Evolutionary conservation across 805 yeast genomes (phyloP), one percentile per base, ranked within the genome.

Genomic region (Cyberlindnera nakhonratchasimensis): DNA sequence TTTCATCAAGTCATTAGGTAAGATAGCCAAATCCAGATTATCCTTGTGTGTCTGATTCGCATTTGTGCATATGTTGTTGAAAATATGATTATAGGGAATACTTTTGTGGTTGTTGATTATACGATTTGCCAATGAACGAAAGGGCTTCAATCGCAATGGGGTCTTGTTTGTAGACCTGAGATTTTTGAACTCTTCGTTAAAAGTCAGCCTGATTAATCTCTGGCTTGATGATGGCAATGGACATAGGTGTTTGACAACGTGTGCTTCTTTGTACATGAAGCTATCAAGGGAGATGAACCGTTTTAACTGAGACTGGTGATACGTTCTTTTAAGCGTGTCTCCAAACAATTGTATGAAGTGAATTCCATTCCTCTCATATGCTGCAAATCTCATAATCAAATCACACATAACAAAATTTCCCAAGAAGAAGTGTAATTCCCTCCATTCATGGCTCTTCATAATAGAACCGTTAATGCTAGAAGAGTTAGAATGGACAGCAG

Each of bases 381-480:
- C 57, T 1, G 45, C 35, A 36, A 40, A 39, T 11, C 37, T 41
- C 22, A 52, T 13, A 5, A 55, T 14, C 1, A 58, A 20, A 24
- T 43, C 37, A 16, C 35, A 14, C 40, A 58, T 37, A 7, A 20
- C 18, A 3, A 23, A 7, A 16, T 23, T 32, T 1, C 59, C 61
- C 11, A 57, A 7, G 0, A 31, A 2, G 1, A 18, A 10, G 20
- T 45, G 46, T 3, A 57, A 33, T 3, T 54, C 47, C 23, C 66
- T 66, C 79, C 86, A 80, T 3, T 55, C 47, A 3, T 62, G 50
- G 4, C 65, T 54, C 44, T 77, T 78, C 16, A 82, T 47, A 2
- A 57, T 40, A 14, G 66, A 61, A 3, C 67, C 66, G 19, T 61
- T 60, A n/a, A 69, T 59, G 46, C 70, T 75, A 7, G 62, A 54